phyloP scores from a whole-genome alignment of 2,329 filamentous ascomycete genomes.

The Ceratocystis alfenasii region DNA sequence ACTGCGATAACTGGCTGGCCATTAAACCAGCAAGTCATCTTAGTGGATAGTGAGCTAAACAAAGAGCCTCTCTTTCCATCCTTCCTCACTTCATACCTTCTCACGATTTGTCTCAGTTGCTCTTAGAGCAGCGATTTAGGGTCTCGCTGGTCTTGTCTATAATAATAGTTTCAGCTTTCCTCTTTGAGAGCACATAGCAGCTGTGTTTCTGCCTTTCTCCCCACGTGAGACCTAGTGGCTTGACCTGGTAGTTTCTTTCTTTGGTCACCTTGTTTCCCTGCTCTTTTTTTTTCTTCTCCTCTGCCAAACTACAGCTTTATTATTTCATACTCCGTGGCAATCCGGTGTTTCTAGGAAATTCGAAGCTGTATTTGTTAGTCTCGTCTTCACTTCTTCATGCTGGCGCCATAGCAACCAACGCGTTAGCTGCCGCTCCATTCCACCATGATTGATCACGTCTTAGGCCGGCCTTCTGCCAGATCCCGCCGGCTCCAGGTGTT shows the following conservation, averaged over 20 bases:
- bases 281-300: not conserved
- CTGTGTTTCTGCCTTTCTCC: not conserved
- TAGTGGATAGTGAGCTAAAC: not conserved
- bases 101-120: not conserved
- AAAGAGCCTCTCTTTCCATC: not conserved
- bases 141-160: not conserved
- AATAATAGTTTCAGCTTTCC: constrained; percentile 3
- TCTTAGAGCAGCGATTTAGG: not conserved
- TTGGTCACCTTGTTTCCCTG: not conserved
- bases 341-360: not conserved
- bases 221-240: not conserved
- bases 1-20: not conserved
- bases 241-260: not conserved
- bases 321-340: not conserved
- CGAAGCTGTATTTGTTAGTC: not conserved
- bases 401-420: not conserved
- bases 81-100: not conserved
- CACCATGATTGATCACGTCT: constrained; percentile 68
- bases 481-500: constrained; percentile 89
- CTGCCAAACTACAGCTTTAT: not conserved
- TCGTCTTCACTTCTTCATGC: not conserved
- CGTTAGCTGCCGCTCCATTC: not conserved
- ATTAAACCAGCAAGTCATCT: not conserved
- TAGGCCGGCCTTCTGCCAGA: constrained; percentile 80
- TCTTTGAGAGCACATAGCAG: not conserved